phyloP scores from a whole-genome alignment of 306 rosid genomes.

The Vigna reflexopilosa region DNA sequence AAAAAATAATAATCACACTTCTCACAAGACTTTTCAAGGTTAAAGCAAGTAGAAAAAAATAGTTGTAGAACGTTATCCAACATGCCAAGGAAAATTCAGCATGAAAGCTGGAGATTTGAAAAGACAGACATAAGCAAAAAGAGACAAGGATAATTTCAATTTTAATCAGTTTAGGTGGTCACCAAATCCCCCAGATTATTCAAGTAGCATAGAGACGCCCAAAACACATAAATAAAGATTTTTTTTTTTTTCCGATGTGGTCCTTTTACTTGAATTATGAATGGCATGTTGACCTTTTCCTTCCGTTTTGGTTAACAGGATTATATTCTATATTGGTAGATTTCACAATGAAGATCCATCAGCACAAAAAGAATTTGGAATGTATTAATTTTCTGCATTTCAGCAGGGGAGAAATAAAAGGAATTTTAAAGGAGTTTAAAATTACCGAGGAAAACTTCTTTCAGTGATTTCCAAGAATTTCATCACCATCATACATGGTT shows the following conservation, averaged over 20 bases:
- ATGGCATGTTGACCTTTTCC: not conserved
- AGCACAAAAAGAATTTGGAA: conserved; percentile 19
- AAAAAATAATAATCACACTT: conserved; percentile 37
- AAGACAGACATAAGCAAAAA: conserved; percentile 1
- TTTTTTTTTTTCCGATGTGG: conserved; percentile 6
- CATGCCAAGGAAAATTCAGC: conserved; percentile 22
- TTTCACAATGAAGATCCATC: conserved; percentile 26
- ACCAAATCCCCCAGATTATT: not conserved
- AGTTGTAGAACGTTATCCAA: conserved; percentile 13
- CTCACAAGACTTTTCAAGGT: conserved; percentile 27
- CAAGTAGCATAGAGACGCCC: conserved; percentile 27
- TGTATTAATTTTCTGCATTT: conserved; percentile 8
- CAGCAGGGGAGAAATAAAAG: conserved; percentile 22
- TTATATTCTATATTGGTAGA: conserved; percentile 27
- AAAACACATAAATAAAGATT: conserved; percentile 20
- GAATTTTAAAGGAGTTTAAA: conserved; percentile 31
- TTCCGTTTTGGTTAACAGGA: conserved; percentile 17
- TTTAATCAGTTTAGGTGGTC: conserved; percentile 9
- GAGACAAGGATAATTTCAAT: not conserved
- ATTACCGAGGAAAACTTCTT: not conserved
- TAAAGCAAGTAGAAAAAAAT: conserved; percentile 20
- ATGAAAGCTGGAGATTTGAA: conserved; percentile 8
- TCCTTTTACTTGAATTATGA: conserved; percentile 2
- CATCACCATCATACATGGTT: conserved; percentile 19
- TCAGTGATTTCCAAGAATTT: conserved; percentile 12